Conservation (phyloP, 805 yeast species). For the Schwanniomyces occidentalis region DNA sequence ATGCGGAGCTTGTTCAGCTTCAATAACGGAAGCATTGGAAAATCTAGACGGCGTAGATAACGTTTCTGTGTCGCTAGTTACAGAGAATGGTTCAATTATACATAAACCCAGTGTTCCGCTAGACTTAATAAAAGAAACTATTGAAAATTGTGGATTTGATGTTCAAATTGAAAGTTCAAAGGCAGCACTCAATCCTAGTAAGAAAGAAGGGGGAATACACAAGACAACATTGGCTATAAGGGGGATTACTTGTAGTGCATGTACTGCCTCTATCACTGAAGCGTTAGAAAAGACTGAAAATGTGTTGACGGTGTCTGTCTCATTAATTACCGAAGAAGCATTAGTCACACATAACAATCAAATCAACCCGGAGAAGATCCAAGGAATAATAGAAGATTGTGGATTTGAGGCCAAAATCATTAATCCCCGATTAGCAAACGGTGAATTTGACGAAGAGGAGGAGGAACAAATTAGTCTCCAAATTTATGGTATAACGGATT, state of each 20-base stretch:
- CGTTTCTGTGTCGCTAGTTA: constrained; percentile 67
- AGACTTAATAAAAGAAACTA: constrained; percentile 15
- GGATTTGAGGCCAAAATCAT: constrained; percentile 34
- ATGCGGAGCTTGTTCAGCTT: constrained; percentile 78
- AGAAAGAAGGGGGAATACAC: neutral
- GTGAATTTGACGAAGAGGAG: constrained; percentile 11
- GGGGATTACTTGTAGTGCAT: constrained; percentile 93
- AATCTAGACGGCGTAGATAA: constrained; percentile 48
- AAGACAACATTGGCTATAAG: constrained; percentile 1
- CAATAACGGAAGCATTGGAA: constrained; percentile 49
- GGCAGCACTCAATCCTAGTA: neutral
- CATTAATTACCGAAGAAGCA: constrained; percentile 77
- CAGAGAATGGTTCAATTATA: constrained; percentile 63
- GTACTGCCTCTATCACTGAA: constrained; percentile 64
- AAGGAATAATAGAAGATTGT: constrained; percentile 62
- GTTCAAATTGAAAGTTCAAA: constrained; percentile 8
- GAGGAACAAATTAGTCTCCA: constrained; percentile 32
- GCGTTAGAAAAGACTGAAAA: constrained; percentile 52
- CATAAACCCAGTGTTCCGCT: constrained; percentile 35
- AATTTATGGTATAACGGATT: constrained; percentile 31
- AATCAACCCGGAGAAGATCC: constrained; percentile 37
- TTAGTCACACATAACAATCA: constrained; percentile 47
- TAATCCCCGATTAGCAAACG: constrained; percentile 1
- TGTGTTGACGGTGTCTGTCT: constrained; percentile 58
- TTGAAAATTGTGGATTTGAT: constrained; percentile 63